Evolutionary conservation across 805 yeast species (phyloP).

Genomic region (Yarrowia keelungensis): DNA sequence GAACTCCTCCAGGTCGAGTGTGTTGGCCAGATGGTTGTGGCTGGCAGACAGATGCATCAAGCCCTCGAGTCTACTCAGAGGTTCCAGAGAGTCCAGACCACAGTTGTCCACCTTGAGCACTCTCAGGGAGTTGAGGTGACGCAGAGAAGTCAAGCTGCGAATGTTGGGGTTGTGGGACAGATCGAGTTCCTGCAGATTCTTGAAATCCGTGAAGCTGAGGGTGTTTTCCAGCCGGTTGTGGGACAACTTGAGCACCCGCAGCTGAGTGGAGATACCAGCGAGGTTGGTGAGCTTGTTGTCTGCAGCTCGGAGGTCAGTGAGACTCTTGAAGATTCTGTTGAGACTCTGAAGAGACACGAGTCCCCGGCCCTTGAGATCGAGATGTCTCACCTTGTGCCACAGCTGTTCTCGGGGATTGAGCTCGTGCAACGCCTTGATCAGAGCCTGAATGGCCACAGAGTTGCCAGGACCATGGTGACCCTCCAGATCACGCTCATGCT

Average conservation of each 20-base stretch:
- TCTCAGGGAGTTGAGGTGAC: constrained; percentile 53
- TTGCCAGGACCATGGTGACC: constrained; percentile 31
- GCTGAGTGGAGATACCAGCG: constrained; percentile 55
- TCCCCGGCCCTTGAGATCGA: constrained; percentile 50
- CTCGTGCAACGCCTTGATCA: constrained; percentile 56
- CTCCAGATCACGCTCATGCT: constrained; percentile 30
- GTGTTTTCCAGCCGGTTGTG: constrained; percentile 53
- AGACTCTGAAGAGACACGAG: constrained; percentile 55
- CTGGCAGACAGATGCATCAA: constrained; percentile 45
- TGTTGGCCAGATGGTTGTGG: constrained; percentile 43
- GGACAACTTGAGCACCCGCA: constrained; percentile 52
- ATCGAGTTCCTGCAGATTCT: constrained; percentile 55
- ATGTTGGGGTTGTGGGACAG: constrained; percentile 52
- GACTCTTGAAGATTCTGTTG: constrained; percentile 54
- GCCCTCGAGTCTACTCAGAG: constrained; percentile 53
- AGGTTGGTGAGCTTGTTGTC: constrained; percentile 53
- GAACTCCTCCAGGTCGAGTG: constrained; percentile 42
- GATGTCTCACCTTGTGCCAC: constrained; percentile 54
- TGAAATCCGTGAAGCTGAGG: constrained; percentile 53
- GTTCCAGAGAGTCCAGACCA: constrained; percentile 49
- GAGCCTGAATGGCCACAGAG: constrained; percentile 41
- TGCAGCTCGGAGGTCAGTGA: constrained; percentile 53
- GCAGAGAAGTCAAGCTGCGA: constrained; percentile 50
- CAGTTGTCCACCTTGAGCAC: constrained; percentile 56
- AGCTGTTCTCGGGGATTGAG: constrained; percentile 49